These are phyloP conservation scores for Neurospora sublineolata DNA, from an alignment of 495 filamentous ascomycete genomes.

Conservation along the genomic window DNA sequence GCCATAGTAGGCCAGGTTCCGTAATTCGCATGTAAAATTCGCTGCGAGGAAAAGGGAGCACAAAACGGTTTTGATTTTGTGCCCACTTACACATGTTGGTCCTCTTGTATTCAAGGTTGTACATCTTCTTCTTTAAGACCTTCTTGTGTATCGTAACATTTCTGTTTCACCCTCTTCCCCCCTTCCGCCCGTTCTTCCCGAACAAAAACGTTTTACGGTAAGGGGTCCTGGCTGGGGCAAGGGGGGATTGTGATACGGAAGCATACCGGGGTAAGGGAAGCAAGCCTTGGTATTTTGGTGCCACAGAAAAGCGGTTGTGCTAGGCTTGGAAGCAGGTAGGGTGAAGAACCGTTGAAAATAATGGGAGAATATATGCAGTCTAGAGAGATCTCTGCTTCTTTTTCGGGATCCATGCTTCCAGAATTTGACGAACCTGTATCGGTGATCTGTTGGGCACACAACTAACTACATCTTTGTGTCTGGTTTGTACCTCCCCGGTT, in stretches of 20 bases:
- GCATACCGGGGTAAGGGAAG: constrained; percentile 1
- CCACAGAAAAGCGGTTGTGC: neutral
- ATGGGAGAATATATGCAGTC: neutral
- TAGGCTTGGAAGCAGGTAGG: neutral
- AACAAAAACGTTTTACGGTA: neutral
- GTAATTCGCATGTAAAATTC: no score
- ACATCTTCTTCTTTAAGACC: neutral
- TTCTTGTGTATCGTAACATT: neutral
- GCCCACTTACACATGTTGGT: neutral
- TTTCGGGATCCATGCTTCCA: neutral
- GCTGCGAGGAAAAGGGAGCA: neutral
- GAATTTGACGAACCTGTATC: neutral
- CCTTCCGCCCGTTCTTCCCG: neutral
- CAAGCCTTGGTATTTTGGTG: neutral
- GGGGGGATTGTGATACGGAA: neutral
- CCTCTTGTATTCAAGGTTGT: neutral
- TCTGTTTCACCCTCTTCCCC: neutral
- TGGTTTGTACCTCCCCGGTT: neutral
- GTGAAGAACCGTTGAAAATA: neutral
- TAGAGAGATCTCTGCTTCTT: neutral
- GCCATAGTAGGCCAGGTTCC: no score
- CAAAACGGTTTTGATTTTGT: neutral
- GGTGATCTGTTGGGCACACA: neutral
- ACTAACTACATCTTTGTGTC: neutral
- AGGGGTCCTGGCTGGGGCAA: neutral